A percentile compares a stretch with the other conserved stretches of the same genome.
Conservation (phyloP, 2,329 filamentous ascomycete genomes). For the Exophiala oligosperma region DNA sequence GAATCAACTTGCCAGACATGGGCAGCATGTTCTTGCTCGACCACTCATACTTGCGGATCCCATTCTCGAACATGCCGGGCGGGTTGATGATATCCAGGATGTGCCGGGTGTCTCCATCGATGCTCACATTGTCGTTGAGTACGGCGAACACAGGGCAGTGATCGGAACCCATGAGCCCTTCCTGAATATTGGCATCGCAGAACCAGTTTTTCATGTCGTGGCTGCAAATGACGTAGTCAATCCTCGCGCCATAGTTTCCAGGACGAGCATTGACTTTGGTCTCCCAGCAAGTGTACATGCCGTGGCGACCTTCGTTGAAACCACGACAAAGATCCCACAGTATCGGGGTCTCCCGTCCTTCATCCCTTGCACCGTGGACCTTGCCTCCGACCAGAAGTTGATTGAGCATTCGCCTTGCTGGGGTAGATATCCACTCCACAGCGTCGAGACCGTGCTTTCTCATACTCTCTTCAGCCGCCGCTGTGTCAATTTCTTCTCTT, state of each 20-base stretch:
- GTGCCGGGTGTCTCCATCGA: conserved; percentile 52
- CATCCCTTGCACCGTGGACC: conserved; percentile 66
- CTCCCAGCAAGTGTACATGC: conserved; percentile 99
- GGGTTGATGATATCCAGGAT: conserved; percentile 78
- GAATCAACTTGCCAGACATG: conserved; percentile 77
- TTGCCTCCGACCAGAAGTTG: conserved; percentile 75
- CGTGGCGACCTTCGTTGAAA: conserved; percentile 74
- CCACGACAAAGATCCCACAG: conserved; percentile 81
- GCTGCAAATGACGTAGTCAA: conserved; percentile 90
- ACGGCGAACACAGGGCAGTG: conserved; percentile 90
- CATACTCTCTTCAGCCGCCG: conserved; percentile 69
- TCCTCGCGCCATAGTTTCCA: conserved; percentile 87
- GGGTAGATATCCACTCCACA: conserved; percentile 70
- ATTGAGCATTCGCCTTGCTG: conserved; percentile 77
- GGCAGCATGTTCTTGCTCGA: conserved; percentile 66
- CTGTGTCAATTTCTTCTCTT: conserved; percentile 69
- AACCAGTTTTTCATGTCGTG: conserved; percentile 79
- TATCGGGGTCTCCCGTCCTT: conserved; percentile 68
- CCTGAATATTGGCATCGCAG: conserved; percentile 79
- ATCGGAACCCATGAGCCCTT: conserved; percentile 90
- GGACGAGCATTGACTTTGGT: conserved; percentile 93
- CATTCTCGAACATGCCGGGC: conserved; percentile 66
- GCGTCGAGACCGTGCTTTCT: conserved; percentile 67
- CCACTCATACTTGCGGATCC: conserved; percentile 67
- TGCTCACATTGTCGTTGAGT: conserved; percentile 63